Evolutionary conservation across 768 basidiomycete species (phyloP), one percentile per base, ranked within the genome.

Genomic region (Lepiota venenata): DNA sequence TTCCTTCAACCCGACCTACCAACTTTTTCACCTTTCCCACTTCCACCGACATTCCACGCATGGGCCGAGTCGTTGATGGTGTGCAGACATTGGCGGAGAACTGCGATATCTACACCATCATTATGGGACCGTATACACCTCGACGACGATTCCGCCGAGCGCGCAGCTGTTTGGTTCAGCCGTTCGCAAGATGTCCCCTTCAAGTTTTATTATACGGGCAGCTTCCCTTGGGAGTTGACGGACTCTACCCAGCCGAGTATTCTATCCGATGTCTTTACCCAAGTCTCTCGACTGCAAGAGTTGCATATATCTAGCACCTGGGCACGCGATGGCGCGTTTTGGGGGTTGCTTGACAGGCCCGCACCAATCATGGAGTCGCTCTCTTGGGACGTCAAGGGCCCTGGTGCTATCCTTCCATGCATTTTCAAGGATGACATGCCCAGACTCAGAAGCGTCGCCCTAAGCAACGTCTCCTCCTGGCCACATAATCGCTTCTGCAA

Each of bases 391-490:
- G 32, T 32, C 32, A 32, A 9, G 32, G 32, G 9, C 8, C 8
- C 10, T 11, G 32, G 9, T 16, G 25, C 27, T n/a, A 22, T 46
- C 14, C 44, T 46, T 12, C 44, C 44, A 10, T 16, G 44, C 11
- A 46, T 46, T 46, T 46, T 32, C 25, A 25, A 46, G 29, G 44
- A 46, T 46, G 25, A 16, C 10, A 46, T 46, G 44, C 44, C 44
- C 25, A 46, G 8, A n/a, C 44, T 46, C 25, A 46, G 25, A 29
- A 32, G 11, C 25, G n/a, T 46, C 12, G 44, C 27, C 14, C 16
- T 46, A 22, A 16, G 7, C 4, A 46, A 46, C 16, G 16, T 46
- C n/a, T 45, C 44, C 9, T 29, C 44, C 29, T 46, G 44, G 44
- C 44, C 27, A 9, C 44, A 46, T n/a, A 46, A 46, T 29, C 27